Base-by-base conservation (phyloP, 1,284 basidiomycete species). In the Pseudozyma flocculosa region DNA sequence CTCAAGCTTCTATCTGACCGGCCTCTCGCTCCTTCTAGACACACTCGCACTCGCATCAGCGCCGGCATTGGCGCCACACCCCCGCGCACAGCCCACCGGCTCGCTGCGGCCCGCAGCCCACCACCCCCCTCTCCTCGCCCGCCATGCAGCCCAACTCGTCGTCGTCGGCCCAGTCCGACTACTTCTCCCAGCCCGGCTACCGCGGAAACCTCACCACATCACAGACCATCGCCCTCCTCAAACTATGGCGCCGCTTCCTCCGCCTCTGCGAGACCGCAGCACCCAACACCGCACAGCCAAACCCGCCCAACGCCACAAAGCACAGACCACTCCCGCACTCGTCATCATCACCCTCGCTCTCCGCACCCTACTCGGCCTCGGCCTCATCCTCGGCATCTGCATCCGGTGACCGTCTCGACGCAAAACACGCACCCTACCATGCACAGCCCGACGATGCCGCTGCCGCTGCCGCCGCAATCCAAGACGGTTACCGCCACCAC, bases 201-300 rank as follows among this genome's bases (percentile, higher is more conserved):
- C 62, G 62, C 17, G 54, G 47, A 55, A 70, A 74, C 32, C 62
- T 74, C 8, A 61, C 68, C 9, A 50, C 59, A 8, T 56, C 56
- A 1, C 72, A 74, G 58, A 66, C 65, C 13, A 39, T 64, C 4
- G 67, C 67, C 18, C 65, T 74, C 30, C 69, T 72, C 41, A 57
- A 61, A 41, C 65, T 74, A n/a, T 74, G 70, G 72, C 54, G 60
- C 30, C 60, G 72, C 50, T 72, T 72, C 48, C 56, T 74, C 29
- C 64, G 68, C 30, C 57, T 72, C 5, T 74, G 72, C 42, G 54
- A 74, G 47, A 58, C 50, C 38, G 45, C 62, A 2, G 50, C 47
- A 3, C 54, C 50, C 23, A 45, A 43, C n/a, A 18, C 45, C 23
- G 7, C 50, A 15, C 50, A 15, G 15, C 43, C 50, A 47, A 21